Evolutionary conservation across 129 eudicot genomes (phyloP), one percentile per base, ranked within the genome.

Genomic region (Logfia minima): DNA sequence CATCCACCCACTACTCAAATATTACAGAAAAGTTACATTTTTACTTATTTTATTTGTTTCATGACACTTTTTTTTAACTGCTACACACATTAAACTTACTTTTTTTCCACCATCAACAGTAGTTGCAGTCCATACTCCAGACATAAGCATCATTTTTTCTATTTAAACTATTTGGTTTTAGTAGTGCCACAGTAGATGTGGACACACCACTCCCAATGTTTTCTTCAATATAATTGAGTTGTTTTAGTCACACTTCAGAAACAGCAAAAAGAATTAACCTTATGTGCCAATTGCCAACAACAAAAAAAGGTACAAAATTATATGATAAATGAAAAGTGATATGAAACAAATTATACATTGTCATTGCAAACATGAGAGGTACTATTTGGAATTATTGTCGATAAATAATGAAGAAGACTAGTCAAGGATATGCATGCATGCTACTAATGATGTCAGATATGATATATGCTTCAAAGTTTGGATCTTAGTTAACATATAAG

Each of bases 151-250:
- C 82, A n/a, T 68, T 79, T 79, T 43, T 22, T 26, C 18, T 77
- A 26, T 48, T 77, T 74, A 80, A 65, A 65, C 75, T 80, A 80
- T 80, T 80, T 80, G 64, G 79, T 74, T 80, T 80, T 58, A 69
- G 19, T 80, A 66, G 83, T 80, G 79, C 83, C 79, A 80, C 79
- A 74, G 84, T 74, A 28, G 62, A 74, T 80, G 80, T 80, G 79
- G 72, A 53, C 58, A 66, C 51, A 53, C 78, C 51, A 39, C 41
- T 62, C 34, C 58, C 22, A 29, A 65, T 65, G 45, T 65, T 48
- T 45, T 55, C 10, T 68, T 29, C 53, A 67, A 8, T 19, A 19
- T 3, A 8, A 19, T 68, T 68, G 72, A 37, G 53, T 68, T 63
- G 16, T 26, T 58, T 63, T 63, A 63, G 52, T 29, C 11, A 62